Evolutionary conservation across 257 asterid species (phyloP).

Genomic region (Lavandula angustifolia): DNA sequence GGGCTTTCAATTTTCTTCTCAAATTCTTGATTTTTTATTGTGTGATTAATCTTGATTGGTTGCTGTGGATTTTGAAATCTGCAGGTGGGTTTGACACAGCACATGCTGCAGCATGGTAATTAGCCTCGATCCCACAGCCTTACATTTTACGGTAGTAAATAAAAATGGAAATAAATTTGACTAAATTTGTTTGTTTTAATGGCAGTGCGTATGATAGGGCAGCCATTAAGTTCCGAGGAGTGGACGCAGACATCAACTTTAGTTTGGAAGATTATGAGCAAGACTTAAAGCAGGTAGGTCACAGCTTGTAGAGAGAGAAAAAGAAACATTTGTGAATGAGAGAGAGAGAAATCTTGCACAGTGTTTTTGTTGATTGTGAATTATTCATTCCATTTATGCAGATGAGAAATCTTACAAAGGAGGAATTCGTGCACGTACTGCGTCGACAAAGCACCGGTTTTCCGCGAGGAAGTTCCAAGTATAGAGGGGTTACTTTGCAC

Average conservation of each 20-base stretch:
- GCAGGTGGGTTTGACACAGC: not conserved
- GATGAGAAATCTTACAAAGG: not conserved
- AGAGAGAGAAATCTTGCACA: not conserved
- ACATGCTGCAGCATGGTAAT: conserved; percentile 12
- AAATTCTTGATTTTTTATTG: too few species aligned
- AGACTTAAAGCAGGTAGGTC: not conserved
- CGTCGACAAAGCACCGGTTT: not conserved
- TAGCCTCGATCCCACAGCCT: conserved; percentile 24
- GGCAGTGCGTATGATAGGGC: not conserved
- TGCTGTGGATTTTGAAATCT: conserved; percentile 3
- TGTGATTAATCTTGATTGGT: not conserved
- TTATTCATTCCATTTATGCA: not conserved
- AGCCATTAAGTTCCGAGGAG: not conserved
- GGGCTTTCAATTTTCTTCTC: not conserved
- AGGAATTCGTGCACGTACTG: not conserved
- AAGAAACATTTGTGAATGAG: too few species aligned
- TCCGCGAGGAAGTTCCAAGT: not conserved
- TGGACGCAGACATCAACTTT: not conserved
- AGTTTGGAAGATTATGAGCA: not conserved
- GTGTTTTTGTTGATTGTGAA: not conserved
- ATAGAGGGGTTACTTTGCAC: not conserved
- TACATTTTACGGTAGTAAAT: not conserved
- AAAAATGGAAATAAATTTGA: not conserved
- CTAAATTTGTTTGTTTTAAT: not conserved
- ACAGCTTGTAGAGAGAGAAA: conserved; percentile 23